phyloP scores from a whole-genome alignment of 176 grass and related monocot species.

The Carex kokanica region DNA sequence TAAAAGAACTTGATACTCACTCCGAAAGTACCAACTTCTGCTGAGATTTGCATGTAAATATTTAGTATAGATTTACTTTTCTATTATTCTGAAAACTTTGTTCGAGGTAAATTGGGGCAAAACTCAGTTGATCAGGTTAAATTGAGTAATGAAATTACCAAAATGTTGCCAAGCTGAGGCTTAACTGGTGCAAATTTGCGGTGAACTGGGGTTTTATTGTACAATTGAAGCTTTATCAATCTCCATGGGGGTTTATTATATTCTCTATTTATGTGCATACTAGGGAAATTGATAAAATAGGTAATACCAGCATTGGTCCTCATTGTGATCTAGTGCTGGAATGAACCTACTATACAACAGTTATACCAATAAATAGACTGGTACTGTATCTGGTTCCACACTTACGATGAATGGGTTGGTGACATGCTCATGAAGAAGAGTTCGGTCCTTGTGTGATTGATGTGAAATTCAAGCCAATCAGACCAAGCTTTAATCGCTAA shows the following conservation, averaged over 20 bases:
- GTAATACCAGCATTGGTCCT: background rate
- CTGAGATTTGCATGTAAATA: background rate
- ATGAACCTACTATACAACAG: background rate
- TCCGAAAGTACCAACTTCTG: too few species aligned
- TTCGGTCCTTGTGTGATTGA: constrained; percentile 39
- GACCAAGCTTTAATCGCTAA: constrained; percentile 54
- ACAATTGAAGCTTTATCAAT: background rate
- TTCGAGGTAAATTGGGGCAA: background rate
- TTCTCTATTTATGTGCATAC: background rate
- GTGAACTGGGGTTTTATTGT: background rate
- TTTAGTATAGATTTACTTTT: background rate
- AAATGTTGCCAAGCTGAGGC: background rate
- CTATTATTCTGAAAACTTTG: background rate
- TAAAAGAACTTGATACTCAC: too few species aligned
- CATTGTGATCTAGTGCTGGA: background rate
- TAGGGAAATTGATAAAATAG: background rate
- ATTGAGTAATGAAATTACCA: background rate
- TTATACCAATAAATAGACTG: background rate
- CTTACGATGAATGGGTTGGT: constrained; percentile 53
- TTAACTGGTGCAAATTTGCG: background rate
- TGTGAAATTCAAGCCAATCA: constrained; percentile 67
- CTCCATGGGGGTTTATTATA: background rate
- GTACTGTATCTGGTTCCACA: background rate
- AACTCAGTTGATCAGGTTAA: background rate
- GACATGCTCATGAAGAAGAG: constrained; percentile 89